phyloP scores from a whole-genome alignment of 129 eudicot genomes.

The Tagetes patula region DNA sequence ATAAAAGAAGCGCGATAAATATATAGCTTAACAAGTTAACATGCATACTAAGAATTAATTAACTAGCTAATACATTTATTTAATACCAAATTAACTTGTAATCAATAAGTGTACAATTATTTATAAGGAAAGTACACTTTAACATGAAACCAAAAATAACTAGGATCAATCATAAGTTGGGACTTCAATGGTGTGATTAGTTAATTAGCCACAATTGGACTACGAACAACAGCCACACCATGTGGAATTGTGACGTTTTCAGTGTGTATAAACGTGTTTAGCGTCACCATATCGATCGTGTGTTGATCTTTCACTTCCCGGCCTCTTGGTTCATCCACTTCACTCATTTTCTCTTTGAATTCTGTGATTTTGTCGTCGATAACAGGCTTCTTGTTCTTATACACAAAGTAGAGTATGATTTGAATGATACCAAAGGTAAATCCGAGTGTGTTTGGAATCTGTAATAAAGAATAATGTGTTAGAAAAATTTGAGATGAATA shows the following conservation, averaged over 20 bases:
- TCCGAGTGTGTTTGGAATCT: constrained; percentile 76
- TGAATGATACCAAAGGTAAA: constrained; percentile 65
- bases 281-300: constrained; percentile 47
- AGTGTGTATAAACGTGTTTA: constrained; percentile 23
- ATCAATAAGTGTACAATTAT: constrained; percentile 8
- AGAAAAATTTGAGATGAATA: background rate
- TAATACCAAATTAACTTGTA: background rate
- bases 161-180: constrained; percentile 36
- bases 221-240: constrained; percentile 18
- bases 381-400: constrained; percentile 44
- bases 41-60: background rate
- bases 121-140: constrained; percentile 5
- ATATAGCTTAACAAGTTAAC: too few species aligned
- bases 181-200: constrained; percentile 34
- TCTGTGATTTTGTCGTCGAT: constrained; percentile 35
- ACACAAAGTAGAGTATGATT: constrained; percentile 56
- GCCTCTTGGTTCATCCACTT: constrained; percentile 34
- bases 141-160: constrained; percentile 29
- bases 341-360: constrained; percentile 30
- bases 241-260: constrained; percentile 37
- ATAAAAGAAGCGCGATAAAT: too few species aligned
- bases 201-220: constrained; percentile 34
- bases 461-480: background rate
- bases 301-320: constrained; percentile 43
- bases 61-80: background rate